Percentiles rank a stretch among this genome's conserved stretches.
Conservation (phyloP, 768 basidiomycete species). For the Tulasnella sp. region DNA sequence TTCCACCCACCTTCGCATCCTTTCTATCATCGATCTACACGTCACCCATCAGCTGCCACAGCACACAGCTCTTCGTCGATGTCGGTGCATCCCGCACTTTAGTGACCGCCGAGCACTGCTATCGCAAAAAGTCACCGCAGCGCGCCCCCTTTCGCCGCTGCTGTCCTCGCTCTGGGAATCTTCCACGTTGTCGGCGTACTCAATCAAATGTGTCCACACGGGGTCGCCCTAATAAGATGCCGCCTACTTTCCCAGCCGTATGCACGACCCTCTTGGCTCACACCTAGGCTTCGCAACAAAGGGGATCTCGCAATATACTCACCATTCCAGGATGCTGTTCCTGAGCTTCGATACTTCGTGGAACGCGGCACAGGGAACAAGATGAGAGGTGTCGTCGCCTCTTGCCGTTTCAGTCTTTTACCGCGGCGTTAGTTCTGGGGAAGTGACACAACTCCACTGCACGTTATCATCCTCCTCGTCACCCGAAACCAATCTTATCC, state of each 20-base stretch:
- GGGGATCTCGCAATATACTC: constrained; percentile 11
- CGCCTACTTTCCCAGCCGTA: not conserved
- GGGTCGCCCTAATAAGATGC: not conserved
- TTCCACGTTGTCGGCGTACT: not conserved
- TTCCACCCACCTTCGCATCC: not conserved
- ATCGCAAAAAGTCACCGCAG: not conserved
- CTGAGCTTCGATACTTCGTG: constrained; percentile 4
- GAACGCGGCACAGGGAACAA: constrained; percentile 6
- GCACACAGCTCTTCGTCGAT: too few relatives aligned
- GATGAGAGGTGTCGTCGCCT: not conserved
- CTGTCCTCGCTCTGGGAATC: not conserved
- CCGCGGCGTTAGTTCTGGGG: not conserved
- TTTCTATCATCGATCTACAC: not conserved
- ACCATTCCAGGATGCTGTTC: not conserved
- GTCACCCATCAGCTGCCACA: not conserved
- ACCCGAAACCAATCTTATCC: not conserved
- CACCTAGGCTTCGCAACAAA: not conserved
- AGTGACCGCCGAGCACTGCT: not conserved
- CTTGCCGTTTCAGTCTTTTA: not conserved
- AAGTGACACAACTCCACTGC: not conserved
- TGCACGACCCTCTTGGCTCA: constrained; percentile 2
- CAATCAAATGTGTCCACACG: not conserved
- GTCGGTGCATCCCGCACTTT: too few relatives aligned
- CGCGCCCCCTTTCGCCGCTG: too few relatives aligned
- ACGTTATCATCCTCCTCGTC: not conserved